Evolutionary conservation across 2,329 filamentous ascomycete species (phyloP).

Genomic region (Fusarium veterinarium): DNA sequence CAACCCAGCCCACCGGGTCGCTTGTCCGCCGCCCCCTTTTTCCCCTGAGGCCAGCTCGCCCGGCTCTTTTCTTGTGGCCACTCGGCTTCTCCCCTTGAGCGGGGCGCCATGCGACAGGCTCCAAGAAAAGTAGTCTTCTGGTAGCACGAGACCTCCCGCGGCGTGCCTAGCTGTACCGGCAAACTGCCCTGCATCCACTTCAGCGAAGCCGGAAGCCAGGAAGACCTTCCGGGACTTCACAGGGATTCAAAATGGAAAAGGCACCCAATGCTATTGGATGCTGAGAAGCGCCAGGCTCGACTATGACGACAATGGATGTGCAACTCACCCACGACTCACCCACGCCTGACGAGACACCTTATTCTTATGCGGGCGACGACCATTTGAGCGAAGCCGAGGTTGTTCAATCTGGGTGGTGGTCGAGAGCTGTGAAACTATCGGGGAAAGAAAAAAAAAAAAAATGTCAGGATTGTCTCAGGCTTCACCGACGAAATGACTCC

Average conservation of each 20-base stretch:
- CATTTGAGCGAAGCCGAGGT: conserved; percentile 28
- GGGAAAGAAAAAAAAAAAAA: conserved; percentile 6
- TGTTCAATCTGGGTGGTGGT: conserved; percentile 17
- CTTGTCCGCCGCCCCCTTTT: conserved; percentile 45
- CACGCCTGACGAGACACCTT: conserved; percentile 42
- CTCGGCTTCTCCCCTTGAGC: conserved; percentile 45
- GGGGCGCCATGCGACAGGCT: conserved; percentile 46
- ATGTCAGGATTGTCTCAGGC: conserved; percentile 33
- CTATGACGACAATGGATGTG: conserved; percentile 45
- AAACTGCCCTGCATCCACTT: conserved; percentile 37
- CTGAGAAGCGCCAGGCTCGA: conserved; percentile 28
- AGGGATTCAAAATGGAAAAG: conserved; percentile 29
- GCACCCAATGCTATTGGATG: conserved; percentile 34
- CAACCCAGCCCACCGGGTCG: conserved; percentile 48
- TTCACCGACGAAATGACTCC: conserved; percentile 45
- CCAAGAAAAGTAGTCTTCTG: conserved; percentile 38
- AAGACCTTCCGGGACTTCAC: conserved; percentile 35
- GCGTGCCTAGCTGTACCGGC: conserved; percentile 34
- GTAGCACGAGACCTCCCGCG: conserved; percentile 39
- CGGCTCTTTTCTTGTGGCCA: conserved; percentile 33
- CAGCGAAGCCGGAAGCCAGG: conserved; percentile 42
- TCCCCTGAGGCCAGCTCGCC: conserved; percentile 42
- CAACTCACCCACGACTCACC: conserved; percentile 31
- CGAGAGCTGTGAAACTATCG: not conserved
- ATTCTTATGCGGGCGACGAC: conserved; percentile 17